A percentile compares a stretch with the other conserved stretches of the same genome.
Conservation (phyloP, 345 rosid species). For the Euphorbia peplus region DNA sequence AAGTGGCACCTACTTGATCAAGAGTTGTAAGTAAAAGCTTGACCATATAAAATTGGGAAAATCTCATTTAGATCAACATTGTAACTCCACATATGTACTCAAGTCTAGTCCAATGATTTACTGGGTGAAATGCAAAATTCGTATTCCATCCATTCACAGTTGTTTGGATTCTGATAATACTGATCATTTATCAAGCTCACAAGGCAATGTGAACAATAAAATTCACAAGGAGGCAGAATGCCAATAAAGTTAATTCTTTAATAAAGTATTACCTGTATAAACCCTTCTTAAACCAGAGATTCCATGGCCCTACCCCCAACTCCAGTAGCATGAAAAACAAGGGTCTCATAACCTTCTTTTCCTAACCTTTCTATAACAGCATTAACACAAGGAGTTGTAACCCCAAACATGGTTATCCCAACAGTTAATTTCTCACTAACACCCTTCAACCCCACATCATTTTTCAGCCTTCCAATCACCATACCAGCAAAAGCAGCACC, state of each 20-base stretch:
- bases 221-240: no score
- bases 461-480: slow-evolving; percentile 60
- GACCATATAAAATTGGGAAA: background rate
- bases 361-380: slow-evolving; percentile 61
- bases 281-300: slow-evolving; percentile 68
- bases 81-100: background rate
- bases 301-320: slow-evolving; percentile 97
- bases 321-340: slow-evolving; percentile 95
- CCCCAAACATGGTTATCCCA: slow-evolving; percentile 94
- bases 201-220: background rate
- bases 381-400: slow-evolving; percentile 79
- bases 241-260: background rate
- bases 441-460: slow-evolving; percentile 9
- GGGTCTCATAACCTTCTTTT: slow-evolving; percentile 70
- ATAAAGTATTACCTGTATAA: slow-evolving; percentile 58
- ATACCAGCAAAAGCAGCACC: slow-evolving; percentile 91
- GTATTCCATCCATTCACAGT: background rate
- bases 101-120: background rate
- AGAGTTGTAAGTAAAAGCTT: background rate
- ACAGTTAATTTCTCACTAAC: slow-evolving; percentile 42
- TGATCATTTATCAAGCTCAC: background rate
- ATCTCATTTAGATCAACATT: background rate
- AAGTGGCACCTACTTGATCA: no score
- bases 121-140: background rate
- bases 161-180: background rate